These are phyloP conservation scores for Saccharomyces pastorianus DNA, from an alignment of 1,139 yeast species.

Conservation along the genomic window DNA sequence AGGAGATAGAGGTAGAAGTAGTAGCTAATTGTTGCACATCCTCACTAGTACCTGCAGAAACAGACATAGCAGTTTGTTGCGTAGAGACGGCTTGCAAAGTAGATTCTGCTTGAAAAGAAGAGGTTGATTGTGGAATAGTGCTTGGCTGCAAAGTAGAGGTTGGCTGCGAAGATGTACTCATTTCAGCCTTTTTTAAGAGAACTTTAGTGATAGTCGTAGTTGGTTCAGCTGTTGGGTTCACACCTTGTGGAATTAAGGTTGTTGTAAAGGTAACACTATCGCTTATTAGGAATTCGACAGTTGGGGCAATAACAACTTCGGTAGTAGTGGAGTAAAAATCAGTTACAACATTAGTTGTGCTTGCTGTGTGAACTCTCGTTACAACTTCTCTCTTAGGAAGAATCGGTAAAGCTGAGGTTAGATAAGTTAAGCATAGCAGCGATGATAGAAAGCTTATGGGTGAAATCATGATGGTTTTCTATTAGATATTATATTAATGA, in stretches of 20 bases:
- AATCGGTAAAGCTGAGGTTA: conserved; percentile 19
- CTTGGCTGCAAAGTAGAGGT: background rate
- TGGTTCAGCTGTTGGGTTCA: conserved; percentile 29
- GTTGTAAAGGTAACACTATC: conserved; percentile 55
- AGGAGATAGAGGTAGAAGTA: conserved; percentile 4
- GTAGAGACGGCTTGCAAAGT: conserved; percentile 12
- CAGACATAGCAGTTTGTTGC: background rate
- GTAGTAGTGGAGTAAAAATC: conserved; percentile 51
- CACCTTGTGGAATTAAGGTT: conserved; percentile 37
- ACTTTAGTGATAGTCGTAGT: conserved; percentile 30
- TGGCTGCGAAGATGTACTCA: conserved; percentile 16
- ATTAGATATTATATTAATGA: background rate
- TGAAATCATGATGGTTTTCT: background rate
- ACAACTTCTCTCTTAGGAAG: conserved; percentile 36
- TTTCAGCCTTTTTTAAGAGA: conserved; percentile 9
- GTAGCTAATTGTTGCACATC: background rate
- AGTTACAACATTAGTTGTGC: conserved; percentile 43
- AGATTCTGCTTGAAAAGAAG: conserved; percentile 13
- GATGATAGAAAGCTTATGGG: background rate
- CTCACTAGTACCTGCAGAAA: background rate
- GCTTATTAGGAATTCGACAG: conserved; percentile 58
- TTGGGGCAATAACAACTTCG: conserved; percentile 53
- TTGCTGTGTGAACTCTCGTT: conserved; percentile 60
- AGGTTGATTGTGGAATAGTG: conserved; percentile 7
- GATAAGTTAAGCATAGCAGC: conserved; percentile 6